phyloP scores from a whole-genome alignment of 176 grass and related monocot species.

The Musa troglodytarum region DNA sequence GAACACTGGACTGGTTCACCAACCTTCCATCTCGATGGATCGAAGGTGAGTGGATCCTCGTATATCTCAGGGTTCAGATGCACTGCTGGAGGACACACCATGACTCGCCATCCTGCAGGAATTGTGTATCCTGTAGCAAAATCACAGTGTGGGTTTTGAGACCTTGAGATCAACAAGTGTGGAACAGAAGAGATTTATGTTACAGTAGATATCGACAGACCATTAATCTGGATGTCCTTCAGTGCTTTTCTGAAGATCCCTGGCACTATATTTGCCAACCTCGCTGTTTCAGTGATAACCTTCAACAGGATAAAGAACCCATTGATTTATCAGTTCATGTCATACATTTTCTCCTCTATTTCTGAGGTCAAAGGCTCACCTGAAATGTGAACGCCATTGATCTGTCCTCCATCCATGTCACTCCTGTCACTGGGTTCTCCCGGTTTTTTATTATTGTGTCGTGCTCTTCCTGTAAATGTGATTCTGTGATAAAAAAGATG shows the following conservation, averaged over 20 bases:
- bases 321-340: no score
- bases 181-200: not conserved
- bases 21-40: slow-evolving; percentile 87
- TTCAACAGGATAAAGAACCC: slow-evolving; percentile 28
- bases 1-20: slow-evolving; percentile 12
- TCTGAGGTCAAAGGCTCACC: slow-evolving; percentile 29
- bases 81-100: slow-evolving; percentile 74
- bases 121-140: slow-evolving; percentile 58
- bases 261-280: slow-evolving; percentile 77
- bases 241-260: slow-evolving; percentile 66
- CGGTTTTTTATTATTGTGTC: slow-evolving; percentile 50
- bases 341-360: no score
- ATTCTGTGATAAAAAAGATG: not conserved
- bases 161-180: slow-evolving; percentile 1
- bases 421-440: slow-evolving; percentile 39
- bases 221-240: slow-evolving; percentile 68
- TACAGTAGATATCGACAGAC: slow-evolving; percentile 26
- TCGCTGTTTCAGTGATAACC: slow-evolving; percentile 60
- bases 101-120: slow-evolving; percentile 77
- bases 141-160: slow-evolving; percentile 20
- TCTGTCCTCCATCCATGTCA: slow-evolving; percentile 82
- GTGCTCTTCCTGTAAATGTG: slow-evolving; percentile 58
- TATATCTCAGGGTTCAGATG: slow-evolving; percentile 81
- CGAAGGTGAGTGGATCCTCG: slow-evolving; percentile 62
- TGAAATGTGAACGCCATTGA: slow-evolving; percentile 75